Evolutionary conservation across 257 asterid genomes (phyloP), one percentile per base, ranked within the genome.

Genomic region (Plectranthus barbatus): DNA sequence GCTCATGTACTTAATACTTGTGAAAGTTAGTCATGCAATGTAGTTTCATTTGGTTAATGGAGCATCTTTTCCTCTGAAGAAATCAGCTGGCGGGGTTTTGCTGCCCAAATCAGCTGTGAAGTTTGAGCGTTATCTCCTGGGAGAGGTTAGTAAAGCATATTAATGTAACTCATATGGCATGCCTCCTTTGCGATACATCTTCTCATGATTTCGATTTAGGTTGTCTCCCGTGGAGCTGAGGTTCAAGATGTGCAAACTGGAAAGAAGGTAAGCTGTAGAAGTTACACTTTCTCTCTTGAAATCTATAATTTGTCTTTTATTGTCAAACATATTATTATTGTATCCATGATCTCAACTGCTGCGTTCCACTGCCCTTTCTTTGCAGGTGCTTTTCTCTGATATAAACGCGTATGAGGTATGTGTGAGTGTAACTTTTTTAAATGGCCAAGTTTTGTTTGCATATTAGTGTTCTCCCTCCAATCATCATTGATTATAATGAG

Each of bases 381-480:
- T 74, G 68, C 95, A 88, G 98, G 98, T 91, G 74, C 80, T 91
- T 69, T 91, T 91, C 88, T 91, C 98, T 0, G 95, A 86, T 65
- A 60, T 86, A 52, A 89, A 64, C 60, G 97, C 96, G 10, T 84
- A 86, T 0, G 96, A 91, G 96, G 98, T 88, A 82, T 18, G 83
- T 34, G 14, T 0, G 21, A 49, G 83, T 34, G 14, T 0, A 37
- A 49, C 60, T 9, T 14, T 12, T 53, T 42, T 29, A 1, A n/a
- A 41, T 17, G 41, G 57, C 36, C 36, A 5, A 1, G 31, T 26
- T 26, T 26, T 26, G 5, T 26, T 26, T 26, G n/a, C n/a, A n/a
- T n/a, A n/a, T n/a, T n/a, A n/a, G n/a, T n/a, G n/a, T n/a, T n/a
- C n/a, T n/a, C n/a, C n/a, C n/a, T n/a, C n/a, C n/a, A n/a, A n/a